Evolutionary conservation across 1,284 basidiomycete species (phyloP).

Genomic region (Leccinum solheimii): DNA sequence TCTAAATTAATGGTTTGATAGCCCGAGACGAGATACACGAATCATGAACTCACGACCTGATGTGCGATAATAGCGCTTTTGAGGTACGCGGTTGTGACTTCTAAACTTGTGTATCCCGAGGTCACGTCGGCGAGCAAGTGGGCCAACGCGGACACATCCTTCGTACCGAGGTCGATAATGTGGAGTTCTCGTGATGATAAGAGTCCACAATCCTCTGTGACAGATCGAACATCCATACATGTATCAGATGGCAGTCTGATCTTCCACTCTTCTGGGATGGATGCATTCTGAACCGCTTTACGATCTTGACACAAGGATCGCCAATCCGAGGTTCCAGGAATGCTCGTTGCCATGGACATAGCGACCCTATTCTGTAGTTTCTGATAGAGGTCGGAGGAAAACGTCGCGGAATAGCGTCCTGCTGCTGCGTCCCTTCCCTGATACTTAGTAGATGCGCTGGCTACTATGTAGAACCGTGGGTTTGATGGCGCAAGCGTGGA

Average conservation of each 20-base stretch:
- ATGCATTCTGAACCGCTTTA: conserved; percentile 24
- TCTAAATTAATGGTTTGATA: conserved; percentile 34
- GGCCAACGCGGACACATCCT: conserved; percentile 33
- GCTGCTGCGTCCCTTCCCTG: neutral
- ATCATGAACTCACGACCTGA: conserved; percentile 60
- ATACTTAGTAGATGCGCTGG: neutral
- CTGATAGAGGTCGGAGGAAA: neutral
- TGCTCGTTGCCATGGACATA: neutral
- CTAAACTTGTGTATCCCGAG: conserved; percentile 50
- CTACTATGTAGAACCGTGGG: neutral
- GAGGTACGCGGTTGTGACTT: conserved; percentile 74
- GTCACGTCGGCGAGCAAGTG: conserved; percentile 41
- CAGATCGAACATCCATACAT: conserved; percentile 52
- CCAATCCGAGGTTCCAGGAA: conserved; percentile 14
- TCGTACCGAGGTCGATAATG: conserved; percentile 56
- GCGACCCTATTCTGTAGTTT: neutral
- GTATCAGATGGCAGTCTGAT: conserved; percentile 41
- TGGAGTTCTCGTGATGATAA: conserved; percentile 61
- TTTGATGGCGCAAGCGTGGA: neutral
- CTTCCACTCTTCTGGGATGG: conserved; percentile 28
- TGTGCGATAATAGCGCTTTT: conserved; percentile 82
- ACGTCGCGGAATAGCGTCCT: neutral
- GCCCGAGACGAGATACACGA: neutral
- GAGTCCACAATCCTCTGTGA: conserved; percentile 61
- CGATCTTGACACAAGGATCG: conserved; percentile 21